phyloP scores from a whole-genome alignment of 257 asterid species.

The Schizonepeta tenuifolia region DNA sequence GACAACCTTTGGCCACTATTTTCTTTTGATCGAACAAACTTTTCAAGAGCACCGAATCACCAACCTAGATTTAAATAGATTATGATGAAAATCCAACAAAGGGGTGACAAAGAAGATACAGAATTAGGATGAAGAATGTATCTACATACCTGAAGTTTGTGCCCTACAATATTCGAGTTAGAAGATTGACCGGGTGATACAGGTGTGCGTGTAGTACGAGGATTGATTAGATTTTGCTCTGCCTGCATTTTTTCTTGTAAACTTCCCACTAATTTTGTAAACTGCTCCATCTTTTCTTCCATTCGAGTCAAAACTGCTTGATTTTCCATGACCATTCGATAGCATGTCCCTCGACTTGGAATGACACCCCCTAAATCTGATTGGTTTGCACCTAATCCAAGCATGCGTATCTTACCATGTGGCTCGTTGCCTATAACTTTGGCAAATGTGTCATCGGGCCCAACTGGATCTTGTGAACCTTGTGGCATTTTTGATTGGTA shows the following conservation, averaged over 20 bases:
- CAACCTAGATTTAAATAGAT: conserved; percentile 13
- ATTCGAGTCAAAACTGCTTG: not conserved
- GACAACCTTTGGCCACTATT: conserved; percentile 27
- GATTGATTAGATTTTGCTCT: not conserved
- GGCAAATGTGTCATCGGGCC: conserved; percentile 14
- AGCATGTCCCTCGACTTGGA: conserved; percentile 8
- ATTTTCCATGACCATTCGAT: conserved; percentile 1
- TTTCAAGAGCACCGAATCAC: conserved; percentile 18
- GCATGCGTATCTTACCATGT: conserved; percentile 9
- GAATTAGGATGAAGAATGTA: not conserved
- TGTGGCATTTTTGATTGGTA: conserved; percentile 9
- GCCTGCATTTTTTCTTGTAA: conserved; percentile 5
- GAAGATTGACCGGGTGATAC: conserved; percentile 17
- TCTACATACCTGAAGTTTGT: conserved; percentile 13
- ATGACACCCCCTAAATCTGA: conserved; percentile 11
- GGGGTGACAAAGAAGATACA: not conserved
- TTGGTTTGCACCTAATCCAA: conserved; percentile 5
- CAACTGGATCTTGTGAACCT: conserved; percentile 14
- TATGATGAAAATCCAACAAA: not conserved
- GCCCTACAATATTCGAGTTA: conserved; percentile 5
- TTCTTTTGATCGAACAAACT: conserved; percentile 14
- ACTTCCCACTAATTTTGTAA: conserved; percentile 4
- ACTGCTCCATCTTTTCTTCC: conserved; percentile 14
- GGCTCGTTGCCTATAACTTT: conserved; percentile 18
- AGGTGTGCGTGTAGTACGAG: not conserved